Evolutionary conservation across 306 rosid genomes (phyloP).

Genomic region (Cucurbita pepo): DNA sequence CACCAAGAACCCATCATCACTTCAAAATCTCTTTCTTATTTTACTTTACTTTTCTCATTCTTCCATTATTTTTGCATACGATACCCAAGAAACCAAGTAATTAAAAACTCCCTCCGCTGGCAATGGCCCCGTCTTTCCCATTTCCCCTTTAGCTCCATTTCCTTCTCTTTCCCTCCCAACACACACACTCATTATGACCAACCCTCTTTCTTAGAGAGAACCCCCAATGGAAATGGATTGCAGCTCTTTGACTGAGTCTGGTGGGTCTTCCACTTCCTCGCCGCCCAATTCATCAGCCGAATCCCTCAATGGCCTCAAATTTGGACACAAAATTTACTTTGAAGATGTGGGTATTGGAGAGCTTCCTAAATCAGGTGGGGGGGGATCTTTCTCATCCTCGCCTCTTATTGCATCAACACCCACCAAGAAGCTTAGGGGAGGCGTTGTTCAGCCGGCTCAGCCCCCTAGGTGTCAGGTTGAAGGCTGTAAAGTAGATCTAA

Average conservation of each 20-base stretch:
- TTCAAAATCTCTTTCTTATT: too few species aligned
- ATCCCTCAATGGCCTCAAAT: slow-evolving; percentile 55
- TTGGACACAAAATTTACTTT: slow-evolving; percentile 64
- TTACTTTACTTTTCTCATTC: too few species aligned
- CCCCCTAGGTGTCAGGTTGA: slow-evolving; percentile 93
- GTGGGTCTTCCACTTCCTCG: slow-evolving; percentile 29
- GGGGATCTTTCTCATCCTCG: slow-evolving; percentile 16
- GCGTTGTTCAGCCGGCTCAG: slow-evolving; percentile 23
- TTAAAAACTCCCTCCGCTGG: too few species aligned
- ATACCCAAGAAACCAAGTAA: too few species aligned
- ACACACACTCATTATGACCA: background rate
- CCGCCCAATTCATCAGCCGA: slow-evolving; percentile 42
- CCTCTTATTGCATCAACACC: slow-evolving; percentile 13
- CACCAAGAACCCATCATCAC: too few species aligned
- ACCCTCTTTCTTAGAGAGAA: background rate
- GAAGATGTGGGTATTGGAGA: slow-evolving; percentile 40
- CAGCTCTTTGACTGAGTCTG: slow-evolving; percentile 32
- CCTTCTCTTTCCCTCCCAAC: too few species aligned
- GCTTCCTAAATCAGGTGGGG: slow-evolving; percentile 19
- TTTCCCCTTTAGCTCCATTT: too few species aligned
- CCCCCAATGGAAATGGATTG: slow-evolving; percentile 36
- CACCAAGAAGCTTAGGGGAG: slow-evolving; percentile 34
- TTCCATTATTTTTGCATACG: too few species aligned
- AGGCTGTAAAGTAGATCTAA: slow-evolving; percentile 80
- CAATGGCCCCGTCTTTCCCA: too few species aligned